Percentiles rank a stretch among this genome's conserved stretches.
phyloP scores from a whole-genome alignment of 1,284 basidiomycete species.

The Trichosporon ovoides region DNA sequence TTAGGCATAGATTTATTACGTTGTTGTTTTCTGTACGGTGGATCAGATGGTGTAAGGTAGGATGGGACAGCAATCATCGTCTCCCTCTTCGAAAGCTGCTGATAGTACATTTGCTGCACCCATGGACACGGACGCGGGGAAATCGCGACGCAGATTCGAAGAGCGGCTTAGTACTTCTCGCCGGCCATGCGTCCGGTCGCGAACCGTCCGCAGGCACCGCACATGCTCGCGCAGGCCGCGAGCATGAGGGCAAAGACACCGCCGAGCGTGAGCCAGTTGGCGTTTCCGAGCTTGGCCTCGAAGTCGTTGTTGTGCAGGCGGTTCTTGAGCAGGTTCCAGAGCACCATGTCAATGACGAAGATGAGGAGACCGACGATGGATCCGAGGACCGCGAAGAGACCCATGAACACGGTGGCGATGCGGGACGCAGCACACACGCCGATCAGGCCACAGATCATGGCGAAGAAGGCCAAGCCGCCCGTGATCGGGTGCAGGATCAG shows the following conservation, averaged over 20 bases:
- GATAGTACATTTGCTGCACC: too few relatives aligned
- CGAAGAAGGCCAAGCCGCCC: conserved; percentile 63
- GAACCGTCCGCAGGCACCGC: conserved; percentile 64
- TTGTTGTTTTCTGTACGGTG: too few relatives aligned
- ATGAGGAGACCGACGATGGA: conserved; percentile 61
- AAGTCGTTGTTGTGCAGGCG: conserved; percentile 56
- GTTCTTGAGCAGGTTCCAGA: conserved; percentile 65
- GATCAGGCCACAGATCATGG: conserved; percentile 63
- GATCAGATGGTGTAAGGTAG: too few relatives aligned
- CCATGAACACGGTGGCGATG: conserved; percentile 67
- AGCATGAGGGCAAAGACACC: conserved; percentile 62
- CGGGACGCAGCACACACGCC: conserved; percentile 62
- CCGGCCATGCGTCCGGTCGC: conserved; percentile 45
- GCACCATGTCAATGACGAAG: conserved; percentile 70
- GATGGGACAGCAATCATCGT: too few relatives aligned
- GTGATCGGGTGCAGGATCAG: conserved; percentile 74
- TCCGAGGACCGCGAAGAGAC: conserved; percentile 60
- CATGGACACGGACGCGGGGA: too few relatives aligned
- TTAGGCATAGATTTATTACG: too few relatives aligned
- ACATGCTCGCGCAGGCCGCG: conserved; percentile 61
- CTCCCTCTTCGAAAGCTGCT: too few relatives aligned
- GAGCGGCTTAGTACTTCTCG: conserved; percentile 33
- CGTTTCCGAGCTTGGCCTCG: conserved; percentile 41
- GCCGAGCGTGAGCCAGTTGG: conserved; percentile 61
- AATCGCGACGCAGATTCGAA: not conserved